Evolutionary conservation across 805 yeast species (phyloP).

Genomic region (Saccharomyces cerevisiae): DNA sequence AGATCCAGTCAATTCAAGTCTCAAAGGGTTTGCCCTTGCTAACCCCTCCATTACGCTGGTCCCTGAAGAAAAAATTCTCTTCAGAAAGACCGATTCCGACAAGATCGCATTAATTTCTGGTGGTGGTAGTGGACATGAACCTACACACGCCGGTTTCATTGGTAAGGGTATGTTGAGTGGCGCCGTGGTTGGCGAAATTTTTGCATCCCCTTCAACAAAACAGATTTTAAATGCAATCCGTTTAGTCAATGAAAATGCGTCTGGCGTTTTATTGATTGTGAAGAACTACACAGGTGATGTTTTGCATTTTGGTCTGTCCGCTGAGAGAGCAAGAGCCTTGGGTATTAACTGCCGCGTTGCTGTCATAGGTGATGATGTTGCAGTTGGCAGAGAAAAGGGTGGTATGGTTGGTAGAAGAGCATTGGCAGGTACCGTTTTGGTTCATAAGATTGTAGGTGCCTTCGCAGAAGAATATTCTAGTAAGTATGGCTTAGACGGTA

Average conservation of each 20-base stretch:
- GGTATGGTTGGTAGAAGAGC: constrained; percentile 93
- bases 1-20: constrained; percentile 32
- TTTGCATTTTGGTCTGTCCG: constrained; percentile 84
- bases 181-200: constrained; percentile 85
- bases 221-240: constrained; percentile 66
- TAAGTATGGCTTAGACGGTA: constrained; percentile 42
- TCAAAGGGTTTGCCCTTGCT: constrained; percentile 33
- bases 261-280: constrained; percentile 69
- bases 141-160: constrained; percentile 85
- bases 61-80: constrained; percentile 33
- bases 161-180: constrained; percentile 77
- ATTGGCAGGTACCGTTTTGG: constrained; percentile 80
- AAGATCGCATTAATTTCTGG: constrained; percentile 76
- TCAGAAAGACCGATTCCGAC: constrained; percentile 30
- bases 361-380: constrained; percentile 84
- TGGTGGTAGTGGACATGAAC: constrained; percentile 96
- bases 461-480: constrained; percentile 39
- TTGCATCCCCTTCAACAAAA: constrained; percentile 91
- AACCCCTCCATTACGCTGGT: constrained; percentile 33
- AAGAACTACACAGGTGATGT: constrained; percentile 95
- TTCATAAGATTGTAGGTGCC: constrained; percentile 81
- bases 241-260: constrained; percentile 27
- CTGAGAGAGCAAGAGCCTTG: constrained; percentile 73
- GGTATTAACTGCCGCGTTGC: constrained; percentile 68
- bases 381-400: constrained; percentile 85